A percentile compares a stretch with the other conserved stretches of the same genome.
phyloP scores from a whole-genome alignment of 1,139 yeast species.

The Hemisphaericaspora xylanilytica region DNA sequence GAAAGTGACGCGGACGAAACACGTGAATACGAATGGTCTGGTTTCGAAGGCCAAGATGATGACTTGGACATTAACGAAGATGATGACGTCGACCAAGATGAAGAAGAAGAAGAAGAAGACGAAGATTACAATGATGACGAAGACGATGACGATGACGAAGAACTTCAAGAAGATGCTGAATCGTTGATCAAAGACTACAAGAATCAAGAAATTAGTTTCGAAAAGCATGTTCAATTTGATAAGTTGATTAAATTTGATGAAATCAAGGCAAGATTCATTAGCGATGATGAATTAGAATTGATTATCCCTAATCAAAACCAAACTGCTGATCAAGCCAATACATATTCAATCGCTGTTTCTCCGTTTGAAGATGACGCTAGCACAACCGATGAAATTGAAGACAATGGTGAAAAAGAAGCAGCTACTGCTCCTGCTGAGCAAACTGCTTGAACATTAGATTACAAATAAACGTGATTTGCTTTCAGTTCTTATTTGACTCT shows the following conservation, averaged over 20 bases:
- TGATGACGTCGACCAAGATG: conserved; percentile 6
- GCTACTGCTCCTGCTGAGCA: conserved; percentile 10
- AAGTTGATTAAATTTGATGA: conserved; percentile 38
- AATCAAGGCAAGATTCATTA: conserved; percentile 39
- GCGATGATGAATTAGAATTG: conserved; percentile 44
- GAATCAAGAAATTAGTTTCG: conserved; percentile 43
- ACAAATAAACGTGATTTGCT: not conserved
- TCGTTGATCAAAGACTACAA: conserved; percentile 38
- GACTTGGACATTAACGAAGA: not conserved
- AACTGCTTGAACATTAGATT: conserved; percentile 15
- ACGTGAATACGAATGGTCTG: conserved; percentile 7
- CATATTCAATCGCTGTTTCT: conserved; percentile 26
- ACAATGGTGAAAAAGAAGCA: conserved; percentile 15
- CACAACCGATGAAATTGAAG: conserved; percentile 21
- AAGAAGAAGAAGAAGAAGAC: conserved; percentile 12
- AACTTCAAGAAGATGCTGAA: conserved; percentile 43
- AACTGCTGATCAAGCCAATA: conserved; percentile 23
- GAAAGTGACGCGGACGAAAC: conserved; percentile 29
- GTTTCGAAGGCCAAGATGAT: conserved; percentile 9
- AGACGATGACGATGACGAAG: conserved; percentile 28
- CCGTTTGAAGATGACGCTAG: conserved; percentile 18
- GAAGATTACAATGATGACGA: conserved; percentile 21
- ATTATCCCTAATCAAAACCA: conserved; percentile 40
- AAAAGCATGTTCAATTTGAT: conserved; percentile 46
- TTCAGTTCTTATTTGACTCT: conserved; percentile 4